A percentile compares a stretch with the other conserved stretches of the same genome.
Evolutionary conservation across 1,139 yeast species (phyloP).

Genomic region (Arxiozyma slooffiae): DNA sequence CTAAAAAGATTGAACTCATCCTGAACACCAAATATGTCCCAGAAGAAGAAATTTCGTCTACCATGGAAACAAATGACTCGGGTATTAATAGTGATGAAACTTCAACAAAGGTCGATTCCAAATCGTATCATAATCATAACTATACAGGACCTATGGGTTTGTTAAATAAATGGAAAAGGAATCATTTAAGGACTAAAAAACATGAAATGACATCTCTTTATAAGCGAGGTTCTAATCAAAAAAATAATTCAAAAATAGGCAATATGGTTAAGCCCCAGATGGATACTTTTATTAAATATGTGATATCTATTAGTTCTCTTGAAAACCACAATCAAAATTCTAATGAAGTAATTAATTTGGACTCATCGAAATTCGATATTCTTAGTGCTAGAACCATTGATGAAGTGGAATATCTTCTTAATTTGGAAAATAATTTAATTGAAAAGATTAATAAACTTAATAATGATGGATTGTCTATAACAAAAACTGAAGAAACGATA

Average conservation of each 20-base stretch:
- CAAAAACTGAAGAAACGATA: not conserved
- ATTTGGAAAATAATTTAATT: conserved; percentile 31
- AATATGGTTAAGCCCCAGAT: conserved; percentile 16
- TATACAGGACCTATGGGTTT: conserved; percentile 22
- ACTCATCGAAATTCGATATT: conserved; percentile 51
- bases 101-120: not conserved
- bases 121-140: not conserved
- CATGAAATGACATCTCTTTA: conserved; percentile 1
- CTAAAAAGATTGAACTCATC: conserved; percentile 46
- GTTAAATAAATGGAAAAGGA: conserved; percentile 26
- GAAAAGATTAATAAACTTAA: conserved; percentile 15
- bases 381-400: conserved; percentile 72
- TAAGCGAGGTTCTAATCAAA: not conserved
- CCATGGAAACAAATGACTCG: not conserved
- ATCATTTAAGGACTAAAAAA: conserved; percentile 12
- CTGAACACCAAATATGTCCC: conserved; percentile 22
- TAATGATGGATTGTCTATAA: not conserved
- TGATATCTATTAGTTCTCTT: conserved; percentile 33
- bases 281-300: conserved; percentile 34
- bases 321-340: conserved; percentile 15
- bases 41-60: conserved; percentile 7
- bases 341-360: conserved; percentile 23
- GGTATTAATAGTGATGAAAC: not conserved
- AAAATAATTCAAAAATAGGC: not conserved
- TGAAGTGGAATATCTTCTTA: conserved; percentile 43